Evolutionary conservation across 306 rosid species (phyloP).

Genomic region (Cucurbita moschata): DNA sequence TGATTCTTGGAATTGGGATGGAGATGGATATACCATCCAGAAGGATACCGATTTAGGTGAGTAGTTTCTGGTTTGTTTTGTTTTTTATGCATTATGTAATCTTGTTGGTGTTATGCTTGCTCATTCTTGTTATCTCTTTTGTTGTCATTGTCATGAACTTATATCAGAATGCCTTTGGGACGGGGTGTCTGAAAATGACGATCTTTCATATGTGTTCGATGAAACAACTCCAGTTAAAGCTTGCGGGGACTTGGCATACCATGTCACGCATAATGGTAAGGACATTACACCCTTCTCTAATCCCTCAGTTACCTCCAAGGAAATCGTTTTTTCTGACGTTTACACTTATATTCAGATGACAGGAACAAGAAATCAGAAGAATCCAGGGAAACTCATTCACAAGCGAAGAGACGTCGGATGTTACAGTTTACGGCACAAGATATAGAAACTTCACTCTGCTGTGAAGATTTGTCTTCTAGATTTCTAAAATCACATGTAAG

Average conservation of each 20-base stretch:
- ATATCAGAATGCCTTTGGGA: constrained; percentile 44
- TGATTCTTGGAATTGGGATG: constrained; percentile 53
- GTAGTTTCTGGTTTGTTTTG: constrained; percentile 4
- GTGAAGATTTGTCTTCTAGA: constrained; percentile 34
- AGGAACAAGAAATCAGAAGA: constrained; percentile 31
- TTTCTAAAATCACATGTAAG: constrained; percentile 53
- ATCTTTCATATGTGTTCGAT: constrained; percentile 50
- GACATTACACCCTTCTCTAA: background rate
- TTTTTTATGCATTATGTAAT: background rate
- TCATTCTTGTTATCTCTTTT: constrained; percentile 10
- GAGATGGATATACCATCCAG: constrained; percentile 23
- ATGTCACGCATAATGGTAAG: constrained; percentile 32
- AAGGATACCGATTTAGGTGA: constrained; percentile 34
- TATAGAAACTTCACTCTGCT: constrained; percentile 18
- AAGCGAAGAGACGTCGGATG: constrained; percentile 75
- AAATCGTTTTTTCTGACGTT: background rate
- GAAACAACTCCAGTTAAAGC: constrained; percentile 86
- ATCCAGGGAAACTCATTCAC: constrained; percentile 38
- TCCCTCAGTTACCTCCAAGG: background rate
- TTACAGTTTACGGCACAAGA: constrained; percentile 44
- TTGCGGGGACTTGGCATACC: constrained; percentile 56
- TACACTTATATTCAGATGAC: constrained; percentile 22
- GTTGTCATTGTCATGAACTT: constrained; percentile 12
- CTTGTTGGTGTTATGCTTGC: background rate
- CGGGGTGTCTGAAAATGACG: constrained; percentile 46